A percentile compares a stretch with the other conserved stretches of the same genome.
Conservation (phyloP, 805 yeast genomes). For the Saccharomycopsis sp. region DNA sequence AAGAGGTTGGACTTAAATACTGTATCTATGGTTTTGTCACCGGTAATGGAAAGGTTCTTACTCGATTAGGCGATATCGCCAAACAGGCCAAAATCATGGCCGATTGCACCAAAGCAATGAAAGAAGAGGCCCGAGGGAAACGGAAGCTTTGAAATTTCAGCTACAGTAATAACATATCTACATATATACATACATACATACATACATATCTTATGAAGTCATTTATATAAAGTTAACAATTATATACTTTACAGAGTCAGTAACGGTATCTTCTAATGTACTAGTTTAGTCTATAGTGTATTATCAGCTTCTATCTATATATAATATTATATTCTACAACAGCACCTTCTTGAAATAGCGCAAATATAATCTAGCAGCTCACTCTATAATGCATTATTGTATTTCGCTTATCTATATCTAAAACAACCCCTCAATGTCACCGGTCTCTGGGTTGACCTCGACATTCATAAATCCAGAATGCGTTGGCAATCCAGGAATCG, state of each 20-base stretch:
- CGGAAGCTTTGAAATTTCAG: neutral
- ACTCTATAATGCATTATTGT: neutral
- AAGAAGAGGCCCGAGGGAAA: constrained; percentile 37
- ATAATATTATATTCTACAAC: too few species aligned
- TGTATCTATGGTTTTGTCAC: constrained; percentile 77
- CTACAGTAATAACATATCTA: too few species aligned
- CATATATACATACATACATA: neutral
- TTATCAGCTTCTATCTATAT: too few species aligned
- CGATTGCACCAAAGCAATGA: constrained; percentile 64
- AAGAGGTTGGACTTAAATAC: constrained; percentile 68
- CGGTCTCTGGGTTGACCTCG: constrained; percentile 77
- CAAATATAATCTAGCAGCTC: too few species aligned
- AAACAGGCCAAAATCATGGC: constrained; percentile 70
- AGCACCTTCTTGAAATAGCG: too few species aligned
- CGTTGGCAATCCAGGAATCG: constrained; percentile 95
- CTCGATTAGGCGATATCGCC: constrained; percentile 66
- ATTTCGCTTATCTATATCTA: constrained; percentile 33
- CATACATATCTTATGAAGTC: too few species aligned
- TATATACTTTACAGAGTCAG: too few species aligned
- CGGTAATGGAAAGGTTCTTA: constrained; percentile 69
- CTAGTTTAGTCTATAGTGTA: too few species aligned
- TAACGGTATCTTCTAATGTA: too few species aligned
- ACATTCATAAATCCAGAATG: constrained; percentile 96
- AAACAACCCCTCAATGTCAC: constrained; percentile 90
- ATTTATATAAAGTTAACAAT: too few species aligned